These are phyloP conservation scores for Tinospora cordifolia DNA, from an alignment of 164 flowering plant species.

Conservation along the genomic window DNA sequence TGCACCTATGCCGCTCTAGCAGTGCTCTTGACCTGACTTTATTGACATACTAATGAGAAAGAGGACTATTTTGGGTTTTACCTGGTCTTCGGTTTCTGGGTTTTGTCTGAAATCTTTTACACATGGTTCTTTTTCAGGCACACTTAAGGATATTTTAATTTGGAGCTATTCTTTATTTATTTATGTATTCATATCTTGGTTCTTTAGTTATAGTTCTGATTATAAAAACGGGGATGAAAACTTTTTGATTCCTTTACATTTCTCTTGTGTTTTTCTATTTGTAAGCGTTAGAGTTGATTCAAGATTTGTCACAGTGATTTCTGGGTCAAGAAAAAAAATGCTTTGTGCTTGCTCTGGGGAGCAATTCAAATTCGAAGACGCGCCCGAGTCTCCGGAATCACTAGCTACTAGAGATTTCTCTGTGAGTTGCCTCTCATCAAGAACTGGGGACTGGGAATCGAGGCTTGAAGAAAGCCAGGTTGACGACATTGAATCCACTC, in stretches of 20 bases:
- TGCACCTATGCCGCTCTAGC: conserved; percentile 9
- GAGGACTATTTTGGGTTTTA: not conserved
- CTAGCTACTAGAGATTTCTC: conserved; percentile 93
- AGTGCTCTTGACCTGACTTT: conserved; percentile 8
- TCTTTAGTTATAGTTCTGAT: not conserved
- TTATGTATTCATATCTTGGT: not conserved
- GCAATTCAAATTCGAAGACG: conserved; percentile 88
- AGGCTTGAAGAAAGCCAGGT: conserved; percentile 79
- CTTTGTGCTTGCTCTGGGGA: conserved; percentile 99
- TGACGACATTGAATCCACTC: conserved; percentile 91
- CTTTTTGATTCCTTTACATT: too few species aligned
- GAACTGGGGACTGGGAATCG: conserved; percentile 79
- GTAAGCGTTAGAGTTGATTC: not conserved
- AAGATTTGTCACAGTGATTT: conserved; percentile 9
- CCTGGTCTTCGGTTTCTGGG: conserved; percentile 2
- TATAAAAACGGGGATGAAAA: not conserved
- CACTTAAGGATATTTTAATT: too few species aligned
- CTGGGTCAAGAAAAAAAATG: conserved; percentile 30
- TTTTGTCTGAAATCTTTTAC: not conserved
- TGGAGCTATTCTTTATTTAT: not conserved
- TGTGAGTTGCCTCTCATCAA: conserved; percentile 71
- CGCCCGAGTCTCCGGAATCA: conserved; percentile 83
- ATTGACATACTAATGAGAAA: conserved; percentile 3
- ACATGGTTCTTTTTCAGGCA: not conserved
- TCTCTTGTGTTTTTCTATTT: too few species aligned